Evolutionary conservation across 2,329 filamentous ascomycete species (phyloP).

Genomic region (Berkeleyomyces rouxiae): DNA sequence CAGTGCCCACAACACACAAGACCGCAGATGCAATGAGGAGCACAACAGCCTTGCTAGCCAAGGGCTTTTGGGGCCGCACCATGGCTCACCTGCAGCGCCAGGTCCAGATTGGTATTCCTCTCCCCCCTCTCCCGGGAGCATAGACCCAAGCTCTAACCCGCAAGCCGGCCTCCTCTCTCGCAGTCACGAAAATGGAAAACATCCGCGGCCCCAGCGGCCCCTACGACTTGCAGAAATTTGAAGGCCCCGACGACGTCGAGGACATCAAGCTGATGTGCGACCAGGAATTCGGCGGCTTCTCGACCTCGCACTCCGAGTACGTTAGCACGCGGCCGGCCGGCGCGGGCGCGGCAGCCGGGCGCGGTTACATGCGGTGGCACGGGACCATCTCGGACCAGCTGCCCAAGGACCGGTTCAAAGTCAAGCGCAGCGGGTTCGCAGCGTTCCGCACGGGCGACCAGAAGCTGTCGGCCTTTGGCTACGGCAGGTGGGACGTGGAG

Average conservation of each 20-base stretch:
- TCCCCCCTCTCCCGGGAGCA: not conserved
- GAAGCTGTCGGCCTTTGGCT: conserved; percentile 66
- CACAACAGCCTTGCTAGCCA: conserved; percentile 25
- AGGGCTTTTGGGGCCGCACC: conserved; percentile 41
- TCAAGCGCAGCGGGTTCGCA: conserved; percentile 72
- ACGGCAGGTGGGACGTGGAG: conserved; percentile 74
- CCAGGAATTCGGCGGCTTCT: conserved; percentile 71
- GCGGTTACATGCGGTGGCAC: conserved; percentile 58
- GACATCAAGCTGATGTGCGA: conserved; percentile 71
- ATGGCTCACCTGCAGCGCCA: conserved; percentile 42
- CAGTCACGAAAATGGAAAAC: conserved; percentile 54
- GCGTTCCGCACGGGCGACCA: conserved; percentile 75
- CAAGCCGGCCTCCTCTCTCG: not conserved
- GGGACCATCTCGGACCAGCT: conserved; percentile 77
- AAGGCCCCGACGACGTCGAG: conserved; percentile 28
- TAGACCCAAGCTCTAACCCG: not conserved
- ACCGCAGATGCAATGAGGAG: conserved; percentile 22
- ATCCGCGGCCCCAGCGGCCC: conserved; percentile 48
- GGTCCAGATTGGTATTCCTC: conserved; percentile 34
- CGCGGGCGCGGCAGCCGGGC: not conserved
- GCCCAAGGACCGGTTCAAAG: conserved; percentile 53
- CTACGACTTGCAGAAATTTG: conserved; percentile 48
- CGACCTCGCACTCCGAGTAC: conserved; percentile 54
- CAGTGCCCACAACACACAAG: conserved; percentile 11
- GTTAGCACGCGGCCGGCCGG: conserved; percentile 19